A percentile compares a stretch with the other conserved stretches of the same genome.
phyloP scores from a whole-genome alignment of 805 yeast species.

The Ogataea nakhonphanomensis region DNA sequence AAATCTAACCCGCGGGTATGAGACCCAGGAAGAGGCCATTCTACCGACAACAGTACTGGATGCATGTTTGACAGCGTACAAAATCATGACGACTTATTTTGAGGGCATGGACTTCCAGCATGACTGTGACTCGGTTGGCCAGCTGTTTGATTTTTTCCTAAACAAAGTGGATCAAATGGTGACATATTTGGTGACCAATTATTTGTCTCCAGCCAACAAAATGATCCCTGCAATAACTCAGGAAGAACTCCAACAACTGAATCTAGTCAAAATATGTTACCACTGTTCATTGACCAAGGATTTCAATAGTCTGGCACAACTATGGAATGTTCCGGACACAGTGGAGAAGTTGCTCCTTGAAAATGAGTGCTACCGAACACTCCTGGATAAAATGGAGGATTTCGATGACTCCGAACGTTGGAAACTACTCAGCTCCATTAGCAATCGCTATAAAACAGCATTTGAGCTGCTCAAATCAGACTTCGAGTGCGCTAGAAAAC shows the following conservation, averaged over 20 bases:
- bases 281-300: slow-evolving; percentile 29
- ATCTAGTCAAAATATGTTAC: slow-evolving; percentile 30
- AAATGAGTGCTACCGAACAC: slow-evolving; percentile 41
- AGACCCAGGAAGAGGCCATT: slow-evolving; percentile 21
- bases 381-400: slow-evolving; percentile 35
- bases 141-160: slow-evolving; percentile 8
- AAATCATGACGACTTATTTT: slow-evolving; percentile 24
- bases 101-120: slow-evolving; percentile 22
- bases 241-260: slow-evolving; percentile 32
- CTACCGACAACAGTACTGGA: slow-evolving; percentile 28
- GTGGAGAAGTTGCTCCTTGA: slow-evolving; percentile 41
- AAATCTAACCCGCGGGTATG: background rate
- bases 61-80: slow-evolving; percentile 27
- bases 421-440: slow-evolving; percentile 39
- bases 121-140: slow-evolving; percentile 2
- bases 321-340: slow-evolving; percentile 35
- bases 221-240: slow-evolving; percentile 31
- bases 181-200: slow-evolving; percentile 8
- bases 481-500: slow-evolving; percentile 19
- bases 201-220: slow-evolving; percentile 17
- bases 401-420: slow-evolving; percentile 31
- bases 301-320: slow-evolving; percentile 25
- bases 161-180: slow-evolving; percentile 18
- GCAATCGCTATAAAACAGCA: slow-evolving; percentile 36
- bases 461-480: slow-evolving; percentile 32